A percentile compares a stretch with the other conserved stretches of the same genome.
Conservation (phyloP, 169 alveolate genomes). For the Plasmodium sp. region DNA sequence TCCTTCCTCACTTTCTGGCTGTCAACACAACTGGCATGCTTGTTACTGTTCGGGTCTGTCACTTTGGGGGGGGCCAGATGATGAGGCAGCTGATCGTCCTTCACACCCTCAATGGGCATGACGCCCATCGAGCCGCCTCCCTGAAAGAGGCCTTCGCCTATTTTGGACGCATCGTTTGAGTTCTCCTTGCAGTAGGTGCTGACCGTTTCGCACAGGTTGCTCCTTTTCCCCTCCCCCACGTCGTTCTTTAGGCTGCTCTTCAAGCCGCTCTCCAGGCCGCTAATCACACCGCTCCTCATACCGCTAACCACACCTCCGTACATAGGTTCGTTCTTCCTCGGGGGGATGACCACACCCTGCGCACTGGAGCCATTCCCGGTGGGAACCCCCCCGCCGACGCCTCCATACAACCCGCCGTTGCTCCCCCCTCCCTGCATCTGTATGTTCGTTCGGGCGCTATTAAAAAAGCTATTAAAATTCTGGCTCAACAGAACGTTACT, state of each 20-base stretch:
- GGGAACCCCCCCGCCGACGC: neutral
- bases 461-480: slow-evolving; percentile 5
- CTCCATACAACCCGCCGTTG: neutral
- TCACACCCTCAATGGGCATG: neutral
- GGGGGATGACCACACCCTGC: neutral
- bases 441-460: neutral
- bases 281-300: neutral
- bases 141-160: neutral
- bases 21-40: neutral
- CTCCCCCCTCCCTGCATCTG: neutral
- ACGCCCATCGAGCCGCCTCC: neutral
- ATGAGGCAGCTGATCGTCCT: neutral
- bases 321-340: slow-evolving; percentile 2
- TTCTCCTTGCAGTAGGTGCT: slow-evolving; percentile 6
- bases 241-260: neutral
- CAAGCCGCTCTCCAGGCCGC: neutral
- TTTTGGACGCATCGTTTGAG: neutral
- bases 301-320: neutral
- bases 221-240: neutral
- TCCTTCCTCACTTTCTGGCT: neutral
- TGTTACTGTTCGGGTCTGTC: neutral
- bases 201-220: neutral
- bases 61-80: neutral
- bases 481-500: slow-evolving; percentile 1
- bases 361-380: neutral